phyloP scores from a whole-genome alignment of 495 filamentous ascomycete species.

The Neurospora sp. region DNA sequence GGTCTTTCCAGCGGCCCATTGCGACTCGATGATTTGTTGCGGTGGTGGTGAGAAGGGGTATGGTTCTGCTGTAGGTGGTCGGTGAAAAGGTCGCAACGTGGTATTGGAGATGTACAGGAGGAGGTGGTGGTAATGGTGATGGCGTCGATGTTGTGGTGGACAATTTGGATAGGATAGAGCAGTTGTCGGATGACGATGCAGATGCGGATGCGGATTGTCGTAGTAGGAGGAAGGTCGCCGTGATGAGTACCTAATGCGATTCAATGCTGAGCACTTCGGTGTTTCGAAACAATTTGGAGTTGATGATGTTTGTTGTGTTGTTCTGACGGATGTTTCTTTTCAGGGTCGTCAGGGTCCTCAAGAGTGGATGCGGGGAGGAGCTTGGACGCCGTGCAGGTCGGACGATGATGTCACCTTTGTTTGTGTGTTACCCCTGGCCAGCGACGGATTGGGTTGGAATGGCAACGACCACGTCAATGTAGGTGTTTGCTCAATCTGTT shows the following conservation, averaged over 20 bases:
- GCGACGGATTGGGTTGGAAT: not conserved
- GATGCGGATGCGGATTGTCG: not conserved
- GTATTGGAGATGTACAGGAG: not conserved
- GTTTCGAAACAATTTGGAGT: not conserved
- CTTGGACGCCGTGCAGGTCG: not conserved
- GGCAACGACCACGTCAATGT: not conserved
- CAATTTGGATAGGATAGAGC: not conserved
- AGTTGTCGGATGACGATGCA: not conserved
- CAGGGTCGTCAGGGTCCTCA: not conserved
- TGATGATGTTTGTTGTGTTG: not conserved
- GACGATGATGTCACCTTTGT: not conserved
- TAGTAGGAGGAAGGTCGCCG: not conserved
- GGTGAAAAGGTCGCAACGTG: not conserved
- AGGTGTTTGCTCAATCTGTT: not conserved
- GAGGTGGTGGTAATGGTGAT: not conserved
- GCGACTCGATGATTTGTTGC: not conserved
- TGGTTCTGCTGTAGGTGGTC: not conserved
- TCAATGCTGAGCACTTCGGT: not conserved
- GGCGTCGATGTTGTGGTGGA: not conserved
- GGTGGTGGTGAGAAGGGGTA: not conserved
- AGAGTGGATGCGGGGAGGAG: not conserved
- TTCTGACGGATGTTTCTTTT: not conserved
- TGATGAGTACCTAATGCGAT: not conserved
- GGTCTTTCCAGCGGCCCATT: conserved; percentile 35
- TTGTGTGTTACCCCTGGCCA: not conserved